These are phyloP conservation scores for Houttuynia cordata DNA, from an alignment of 164 flowering plant genomes.

Conservation along the genomic window DNA sequence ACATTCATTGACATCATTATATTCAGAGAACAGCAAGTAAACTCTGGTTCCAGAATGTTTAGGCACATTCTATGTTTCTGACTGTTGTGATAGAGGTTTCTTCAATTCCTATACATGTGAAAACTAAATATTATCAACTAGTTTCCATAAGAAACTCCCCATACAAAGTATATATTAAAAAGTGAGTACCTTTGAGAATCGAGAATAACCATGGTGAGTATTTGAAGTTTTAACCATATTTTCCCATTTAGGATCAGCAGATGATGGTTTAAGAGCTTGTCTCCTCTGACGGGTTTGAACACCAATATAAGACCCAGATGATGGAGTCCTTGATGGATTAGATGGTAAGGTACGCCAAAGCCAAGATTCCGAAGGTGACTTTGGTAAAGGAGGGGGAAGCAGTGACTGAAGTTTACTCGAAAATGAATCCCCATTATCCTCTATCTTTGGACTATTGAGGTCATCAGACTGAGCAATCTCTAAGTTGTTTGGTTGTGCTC, in stretches of 20 bases:
- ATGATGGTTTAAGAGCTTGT: constrained; percentile 19
- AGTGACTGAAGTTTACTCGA: constrained; percentile 10
- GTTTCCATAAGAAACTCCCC: neutral
- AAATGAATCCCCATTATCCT: neutral
- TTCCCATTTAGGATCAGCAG: constrained; percentile 63
- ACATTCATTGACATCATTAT: neutral
- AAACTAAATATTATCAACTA: neutral
- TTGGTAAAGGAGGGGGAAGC: constrained; percentile 68
- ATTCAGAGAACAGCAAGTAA: neutral
- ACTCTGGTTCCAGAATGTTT: neutral
- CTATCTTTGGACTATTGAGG: constrained; percentile 4
- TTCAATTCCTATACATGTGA: neutral
- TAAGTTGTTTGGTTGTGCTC: constrained; percentile 2
- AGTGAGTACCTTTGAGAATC: neutral
- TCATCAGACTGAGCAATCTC: constrained; percentile 8
- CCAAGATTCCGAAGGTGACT: constrained; percentile 96
- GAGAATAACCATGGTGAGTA: neutral
- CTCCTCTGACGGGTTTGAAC: constrained; percentile 15
- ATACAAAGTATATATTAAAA: no score
- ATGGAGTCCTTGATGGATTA: constrained; percentile 23
- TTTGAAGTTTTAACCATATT: constrained; percentile 70
- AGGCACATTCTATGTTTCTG: neutral
- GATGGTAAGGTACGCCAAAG: constrained; percentile 68
- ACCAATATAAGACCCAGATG: constrained; percentile 14
- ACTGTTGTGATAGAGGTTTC: neutral